Evolutionary conservation across 768 basidiomycete genomes (phyloP).

Genomic region (Austroboletus eburneus): DNA sequence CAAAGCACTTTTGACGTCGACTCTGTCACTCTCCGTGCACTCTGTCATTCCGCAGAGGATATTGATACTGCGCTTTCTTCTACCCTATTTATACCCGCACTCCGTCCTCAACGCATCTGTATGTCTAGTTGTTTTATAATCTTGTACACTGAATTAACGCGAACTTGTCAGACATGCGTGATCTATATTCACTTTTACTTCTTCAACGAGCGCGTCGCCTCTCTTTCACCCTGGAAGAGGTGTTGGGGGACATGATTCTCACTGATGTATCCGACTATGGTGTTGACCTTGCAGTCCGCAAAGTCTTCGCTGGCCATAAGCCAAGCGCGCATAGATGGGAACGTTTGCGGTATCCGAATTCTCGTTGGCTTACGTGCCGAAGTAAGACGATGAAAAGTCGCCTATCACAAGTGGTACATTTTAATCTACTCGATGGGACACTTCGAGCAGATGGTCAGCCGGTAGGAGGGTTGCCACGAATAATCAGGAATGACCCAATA

Average conservation of each 20-base stretch:
- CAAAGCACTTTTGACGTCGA: background rate
- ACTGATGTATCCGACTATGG: conserved; percentile 1
- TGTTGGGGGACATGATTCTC: background rate
- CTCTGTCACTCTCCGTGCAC: background rate
- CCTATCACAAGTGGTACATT: background rate
- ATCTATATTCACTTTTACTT: background rate
- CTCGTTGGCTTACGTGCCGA: conserved; percentile 12
- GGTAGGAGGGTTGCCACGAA: conserved; percentile 5
- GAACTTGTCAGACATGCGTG: background rate
- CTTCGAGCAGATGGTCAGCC: conserved; percentile 18
- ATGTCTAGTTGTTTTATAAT: background rate
- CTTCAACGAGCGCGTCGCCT: conserved; percentile 23
- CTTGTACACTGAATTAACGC: background rate
- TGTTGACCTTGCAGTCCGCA: conserved; percentile 11
- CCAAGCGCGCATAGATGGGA: conserved; percentile 10
- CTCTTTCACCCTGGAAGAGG: conserved; percentile 14
- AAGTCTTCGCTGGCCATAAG: conserved; percentile 6
- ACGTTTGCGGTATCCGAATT: background rate
- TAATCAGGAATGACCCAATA: background rate
- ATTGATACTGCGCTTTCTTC: conserved; percentile 19
- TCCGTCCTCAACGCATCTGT: background rate
- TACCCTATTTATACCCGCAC: conserved; percentile 17
- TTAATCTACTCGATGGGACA: conserved; percentile 14
- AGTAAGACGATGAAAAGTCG: background rate
- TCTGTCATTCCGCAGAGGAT: conserved; percentile 13